A percentile compares a stretch with the other conserved stretches of the same genome.
Conservation (phyloP, 2,329 filamentous ascomycete genomes). For the Fusarium udum region DNA sequence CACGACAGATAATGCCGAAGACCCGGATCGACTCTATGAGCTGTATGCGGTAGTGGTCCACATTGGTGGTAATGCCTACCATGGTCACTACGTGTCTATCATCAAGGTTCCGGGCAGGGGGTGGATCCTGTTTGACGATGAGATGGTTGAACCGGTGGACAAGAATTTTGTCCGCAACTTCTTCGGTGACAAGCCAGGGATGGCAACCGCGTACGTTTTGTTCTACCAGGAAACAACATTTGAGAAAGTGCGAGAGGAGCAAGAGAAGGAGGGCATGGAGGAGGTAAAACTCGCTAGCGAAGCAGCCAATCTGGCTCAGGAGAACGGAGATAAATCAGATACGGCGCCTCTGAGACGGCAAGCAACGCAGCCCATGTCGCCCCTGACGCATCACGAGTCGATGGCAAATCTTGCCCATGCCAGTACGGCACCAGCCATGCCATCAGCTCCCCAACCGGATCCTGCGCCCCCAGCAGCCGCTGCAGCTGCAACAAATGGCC, state of each 20-base stretch:
- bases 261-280: constrained; percentile 79
- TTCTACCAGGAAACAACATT: constrained; percentile 94
- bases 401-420: constrained; percentile 72
- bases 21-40: constrained; percentile 94
- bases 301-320: constrained; percentile 64
- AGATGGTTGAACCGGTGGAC: constrained; percentile 98
- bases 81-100: constrained; percentile 97
- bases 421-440: constrained; percentile 65
- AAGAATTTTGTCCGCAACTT: constrained; percentile 97
- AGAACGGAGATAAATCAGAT: constrained; percentile 58
- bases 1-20: constrained; percentile 93
- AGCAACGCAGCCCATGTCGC: constrained; percentile 58
- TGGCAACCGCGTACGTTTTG: constrained; percentile 94
- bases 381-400: constrained; percentile 58
- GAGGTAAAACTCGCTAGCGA: constrained; percentile 67
- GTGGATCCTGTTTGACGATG: constrained; percentile 96
- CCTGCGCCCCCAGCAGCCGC: constrained; percentile 27
- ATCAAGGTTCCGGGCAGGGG: constrained; percentile 97
- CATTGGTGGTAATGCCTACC: constrained; percentile 95
- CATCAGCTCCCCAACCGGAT: constrained; percentile 31
- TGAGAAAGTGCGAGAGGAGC: constrained; percentile 76
- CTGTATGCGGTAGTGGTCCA: constrained; percentile 97
- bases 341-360: constrained; percentile 58
- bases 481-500: constrained; percentile 26
- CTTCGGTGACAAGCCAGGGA: constrained; percentile 90